phyloP scores from a whole-genome alignment of 1,139 yeast species.

The Candida dubliniensis region DNA sequence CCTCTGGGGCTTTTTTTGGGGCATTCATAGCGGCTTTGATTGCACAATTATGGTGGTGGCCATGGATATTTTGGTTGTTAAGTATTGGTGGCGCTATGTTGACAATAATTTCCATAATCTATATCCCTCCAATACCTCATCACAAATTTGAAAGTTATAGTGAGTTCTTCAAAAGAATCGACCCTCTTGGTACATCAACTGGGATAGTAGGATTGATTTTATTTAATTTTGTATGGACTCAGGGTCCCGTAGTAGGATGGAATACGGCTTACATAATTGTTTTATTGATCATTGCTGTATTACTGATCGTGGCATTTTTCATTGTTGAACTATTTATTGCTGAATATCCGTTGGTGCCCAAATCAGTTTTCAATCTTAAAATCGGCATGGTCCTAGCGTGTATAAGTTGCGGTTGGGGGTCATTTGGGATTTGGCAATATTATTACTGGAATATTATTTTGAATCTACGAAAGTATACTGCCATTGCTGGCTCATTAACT shows the following conservation, averaged over 20 bases:
- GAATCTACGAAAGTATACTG: slow-evolving; percentile 44
- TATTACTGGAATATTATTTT: slow-evolving; percentile 44
- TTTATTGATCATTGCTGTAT: slow-evolving; percentile 41
- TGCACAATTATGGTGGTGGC: slow-evolving; percentile 47
- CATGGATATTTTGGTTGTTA: slow-evolving; percentile 53
- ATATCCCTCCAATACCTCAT: slow-evolving; percentile 30
- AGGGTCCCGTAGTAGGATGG: slow-evolving; percentile 58
- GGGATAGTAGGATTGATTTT: slow-evolving; percentile 51
- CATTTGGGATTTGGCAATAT: slow-evolving; percentile 54
- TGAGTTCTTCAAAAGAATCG: slow-evolving; percentile 26
- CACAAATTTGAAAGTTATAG: not conserved
- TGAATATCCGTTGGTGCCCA: slow-evolving; percentile 47
- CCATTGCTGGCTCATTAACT: slow-evolving; percentile 44
- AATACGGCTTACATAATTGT: slow-evolving; percentile 44
- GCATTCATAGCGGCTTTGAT: slow-evolving; percentile 50
- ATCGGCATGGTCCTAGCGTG: slow-evolving; percentile 38
- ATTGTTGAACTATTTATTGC: slow-evolving; percentile 27
- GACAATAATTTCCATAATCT: slow-evolving; percentile 25
- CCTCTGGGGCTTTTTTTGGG: slow-evolving; percentile 54
- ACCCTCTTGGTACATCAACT: slow-evolving; percentile 43
- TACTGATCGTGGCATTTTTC: slow-evolving; percentile 34
- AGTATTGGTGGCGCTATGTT: slow-evolving; percentile 35
- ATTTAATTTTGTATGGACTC: slow-evolving; percentile 54
- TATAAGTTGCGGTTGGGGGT: slow-evolving; percentile 55
- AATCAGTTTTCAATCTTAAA: slow-evolving; percentile 35